Evolutionary conservation across 1,284 basidiomycete genomes (phyloP).

Genomic region (Lentinula novae-zelandiae): DNA sequence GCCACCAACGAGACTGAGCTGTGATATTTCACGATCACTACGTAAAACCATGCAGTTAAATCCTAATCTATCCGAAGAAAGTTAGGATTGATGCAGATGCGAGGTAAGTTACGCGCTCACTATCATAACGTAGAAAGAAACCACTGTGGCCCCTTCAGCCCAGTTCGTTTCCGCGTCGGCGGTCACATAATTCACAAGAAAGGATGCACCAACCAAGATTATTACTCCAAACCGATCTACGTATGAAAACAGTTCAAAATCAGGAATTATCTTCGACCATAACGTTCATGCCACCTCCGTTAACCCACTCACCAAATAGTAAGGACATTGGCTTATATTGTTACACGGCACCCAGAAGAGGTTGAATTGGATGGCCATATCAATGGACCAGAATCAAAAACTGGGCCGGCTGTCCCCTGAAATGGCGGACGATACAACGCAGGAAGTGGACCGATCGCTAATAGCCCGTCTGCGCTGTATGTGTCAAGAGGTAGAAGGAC

Average conservation of each 20-base stretch:
- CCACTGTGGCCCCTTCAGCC: conserved; percentile 38
- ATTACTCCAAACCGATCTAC: conserved; percentile 43
- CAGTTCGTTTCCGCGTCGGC: conserved; percentile 33
- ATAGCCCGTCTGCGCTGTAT: conserved; percentile 41
- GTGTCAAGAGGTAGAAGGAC: conserved; percentile 45
- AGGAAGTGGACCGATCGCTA: conserved; percentile 24
- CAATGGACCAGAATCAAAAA: conserved; percentile 22
- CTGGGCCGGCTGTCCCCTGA: not conserved
- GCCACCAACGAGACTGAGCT: not conserved
- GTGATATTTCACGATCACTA: conserved; percentile 1
- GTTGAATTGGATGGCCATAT: conserved; percentile 12
- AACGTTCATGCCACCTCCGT: too few species aligned
- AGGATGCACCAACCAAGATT: conserved; percentile 37
- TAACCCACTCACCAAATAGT: conserved; percentile 32
- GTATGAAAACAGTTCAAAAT: not conserved
- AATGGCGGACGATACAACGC: conserved; percentile 16
- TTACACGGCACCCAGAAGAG: conserved; percentile 13
- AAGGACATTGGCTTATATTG: conserved; percentile 15
- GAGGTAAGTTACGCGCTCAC: conserved; percentile 39
- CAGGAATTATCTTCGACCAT: not conserved
- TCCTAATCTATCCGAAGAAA: conserved; percentile 30
- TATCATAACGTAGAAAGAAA: conserved; percentile 40
- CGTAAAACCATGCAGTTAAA: conserved; percentile 8
- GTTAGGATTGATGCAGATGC: conserved; percentile 37
- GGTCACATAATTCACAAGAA: conserved; percentile 49